Conservation (phyloP, 495 filamentous ascomycete genomes). For the Aspergillus baeticus region DNA sequence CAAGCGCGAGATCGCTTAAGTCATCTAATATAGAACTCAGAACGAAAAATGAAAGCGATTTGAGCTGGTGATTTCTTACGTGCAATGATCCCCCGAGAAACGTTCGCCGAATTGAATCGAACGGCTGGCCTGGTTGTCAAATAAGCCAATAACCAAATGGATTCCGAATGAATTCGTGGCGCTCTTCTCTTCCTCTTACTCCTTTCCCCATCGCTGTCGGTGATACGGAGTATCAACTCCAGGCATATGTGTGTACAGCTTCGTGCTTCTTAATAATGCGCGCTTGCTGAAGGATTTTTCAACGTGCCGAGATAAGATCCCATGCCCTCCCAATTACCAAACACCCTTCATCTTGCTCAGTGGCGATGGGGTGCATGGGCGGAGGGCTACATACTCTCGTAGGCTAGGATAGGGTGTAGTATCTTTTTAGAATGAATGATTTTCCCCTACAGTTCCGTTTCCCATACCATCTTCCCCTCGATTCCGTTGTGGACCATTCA, state of each 20-base stretch:
- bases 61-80: slow-evolving; percentile 38
- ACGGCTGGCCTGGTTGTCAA: slow-evolving; percentile 16
- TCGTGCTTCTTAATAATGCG: slow-evolving; percentile 68
- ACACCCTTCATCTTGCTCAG: slow-evolving; percentile 63
- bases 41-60: slow-evolving; percentile 36
- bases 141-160: slow-evolving; percentile 22
- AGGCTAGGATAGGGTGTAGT: slow-evolving; percentile 12
- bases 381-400: slow-evolving; percentile 63
- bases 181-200: slow-evolving; percentile 5
- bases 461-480: too few species aligned
- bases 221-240: slow-evolving; percentile 16
- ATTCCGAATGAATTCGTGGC: slow-evolving; percentile 18
- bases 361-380: slow-evolving; percentile 84
- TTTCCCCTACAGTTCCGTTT: too few species aligned
- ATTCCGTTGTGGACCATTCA: too few species aligned
- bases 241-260: slow-evolving; percentile 99
- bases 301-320: slow-evolving; percentile 83
- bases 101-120: slow-evolving; percentile 12
- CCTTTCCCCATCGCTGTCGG: neutral
- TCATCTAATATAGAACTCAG: slow-evolving; percentile 29
- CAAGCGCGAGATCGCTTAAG: slow-evolving; percentile 88
- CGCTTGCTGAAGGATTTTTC: slow-evolving; percentile 89
- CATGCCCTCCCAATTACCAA: slow-evolving; percentile 84
- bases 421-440: too few species aligned
- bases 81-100: slow-evolving; percentile 35